Conservation (phyloP, 2,329 filamentous ascomycete species). For the Didymella exigua region DNA sequence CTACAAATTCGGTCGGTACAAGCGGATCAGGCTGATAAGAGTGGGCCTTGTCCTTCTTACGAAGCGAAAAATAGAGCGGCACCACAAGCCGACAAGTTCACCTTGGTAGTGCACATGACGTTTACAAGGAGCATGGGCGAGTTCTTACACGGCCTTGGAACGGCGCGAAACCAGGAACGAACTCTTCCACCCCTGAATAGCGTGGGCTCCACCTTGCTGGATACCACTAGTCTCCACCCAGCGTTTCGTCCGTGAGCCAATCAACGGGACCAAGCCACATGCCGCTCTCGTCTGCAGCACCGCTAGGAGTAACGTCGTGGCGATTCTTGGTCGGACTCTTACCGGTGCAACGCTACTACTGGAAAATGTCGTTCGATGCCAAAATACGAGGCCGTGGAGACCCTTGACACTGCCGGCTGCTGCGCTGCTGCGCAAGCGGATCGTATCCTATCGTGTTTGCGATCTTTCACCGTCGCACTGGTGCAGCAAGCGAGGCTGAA, state of each 20-base stretch:
- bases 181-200: conserved; percentile 15
- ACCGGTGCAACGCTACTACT: conserved; percentile 15
- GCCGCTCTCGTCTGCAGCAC: conserved; percentile 6
- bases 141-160: conserved; percentile 37
- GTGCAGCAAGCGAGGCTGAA: conserved; percentile 34
- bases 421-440: neutral
- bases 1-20: conserved; percentile 6
- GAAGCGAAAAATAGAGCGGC: conserved; percentile 37
- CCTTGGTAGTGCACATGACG: conserved; percentile 43
- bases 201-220: conserved; percentile 11
- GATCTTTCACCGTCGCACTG: conserved; percentile 16
- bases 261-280: conserved; percentile 9
- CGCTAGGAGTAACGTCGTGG: conserved; percentile 33
- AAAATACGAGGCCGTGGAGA: conserved; percentile 4
- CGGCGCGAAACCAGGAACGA: conserved; percentile 19
- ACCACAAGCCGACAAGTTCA: conserved; percentile 21
- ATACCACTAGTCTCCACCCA: conserved; percentile 12
- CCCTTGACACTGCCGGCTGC: conserved; percentile 2
- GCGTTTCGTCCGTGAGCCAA: conserved; percentile 17
- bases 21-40: conserved; percentile 32
- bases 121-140: conserved; percentile 36
- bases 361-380: conserved; percentile 13
- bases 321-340: conserved; percentile 23
- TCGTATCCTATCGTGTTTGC: conserved; percentile 8
- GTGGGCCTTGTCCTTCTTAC: conserved; percentile 35